phyloP scores from a whole-genome alignment of 139 green algal genomes.

The Monoraphidium neglectum region DNA sequence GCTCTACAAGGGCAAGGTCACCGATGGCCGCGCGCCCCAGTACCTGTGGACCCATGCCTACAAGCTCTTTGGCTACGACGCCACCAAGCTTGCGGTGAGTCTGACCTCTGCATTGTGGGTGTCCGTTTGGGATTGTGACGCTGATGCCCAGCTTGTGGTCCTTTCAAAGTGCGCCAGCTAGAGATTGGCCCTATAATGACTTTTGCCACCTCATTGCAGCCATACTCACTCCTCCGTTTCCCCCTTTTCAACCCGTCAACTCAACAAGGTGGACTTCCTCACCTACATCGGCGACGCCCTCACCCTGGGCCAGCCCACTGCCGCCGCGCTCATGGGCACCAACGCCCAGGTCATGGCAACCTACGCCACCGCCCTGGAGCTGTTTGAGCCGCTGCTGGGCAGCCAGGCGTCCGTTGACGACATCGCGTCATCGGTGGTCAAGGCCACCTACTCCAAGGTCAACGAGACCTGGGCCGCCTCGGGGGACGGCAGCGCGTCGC shows the following conservation, averaged over 20 bases:
- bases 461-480: not conserved
- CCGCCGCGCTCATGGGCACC: slow-evolving; percentile 6
- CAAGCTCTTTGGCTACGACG: slow-evolving; percentile 22
- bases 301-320: not conserved
- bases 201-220: not conserved
- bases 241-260: not conserved
- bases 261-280: slow-evolving; percentile 10
- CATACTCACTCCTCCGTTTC: not conserved
- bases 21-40: not conserved
- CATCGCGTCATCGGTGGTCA: slow-evolving; percentile 8
- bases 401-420: not conserved
- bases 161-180: not conserved
- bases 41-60: slow-evolving; percentile 10
- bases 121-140: no score
- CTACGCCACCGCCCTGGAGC: not conserved
- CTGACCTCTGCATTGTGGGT: not conserved
- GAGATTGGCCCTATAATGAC: not conserved
- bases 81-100: not conserved
- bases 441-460: not conserved
- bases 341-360: slow-evolving; percentile 3
- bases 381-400: not conserved
- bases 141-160: no score
- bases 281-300: not conserved
- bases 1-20: not conserved
- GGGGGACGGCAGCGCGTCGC: no score